These are phyloP conservation scores for Knufia fluminis DNA, from an alignment of 2,329 filamentous ascomycete species.

Conservation along the genomic window DNA sequence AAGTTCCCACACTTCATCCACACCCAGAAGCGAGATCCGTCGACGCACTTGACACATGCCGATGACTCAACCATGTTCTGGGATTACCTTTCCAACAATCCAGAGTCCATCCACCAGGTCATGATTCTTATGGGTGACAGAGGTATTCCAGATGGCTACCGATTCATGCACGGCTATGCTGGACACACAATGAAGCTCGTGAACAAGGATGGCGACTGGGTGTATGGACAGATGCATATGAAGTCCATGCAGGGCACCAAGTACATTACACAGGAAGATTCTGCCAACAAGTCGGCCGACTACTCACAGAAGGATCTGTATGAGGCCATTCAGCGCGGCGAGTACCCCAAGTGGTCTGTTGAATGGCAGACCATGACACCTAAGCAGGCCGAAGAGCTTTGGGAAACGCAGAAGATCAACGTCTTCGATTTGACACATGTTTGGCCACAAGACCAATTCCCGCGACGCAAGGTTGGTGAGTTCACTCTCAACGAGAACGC, in stretches of 20 bases:
- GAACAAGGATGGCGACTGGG: conserved; percentile 46
- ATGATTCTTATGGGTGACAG: conserved; percentile 47
- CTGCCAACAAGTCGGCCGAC: conserved; percentile 42
- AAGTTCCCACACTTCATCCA: conserved; percentile 54
- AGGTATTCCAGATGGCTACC: conserved; percentile 46
- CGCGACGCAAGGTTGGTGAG: conserved; percentile 45
- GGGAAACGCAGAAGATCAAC: conserved; percentile 54
- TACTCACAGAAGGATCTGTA: conserved; percentile 46
- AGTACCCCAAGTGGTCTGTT: conserved; percentile 45
- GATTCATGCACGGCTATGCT: conserved; percentile 47
- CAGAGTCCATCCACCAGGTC: conserved; percentile 46
- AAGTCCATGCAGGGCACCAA: conserved; percentile 45
- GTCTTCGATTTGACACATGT: conserved; percentile 47
- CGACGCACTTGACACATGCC: conserved; percentile 41
- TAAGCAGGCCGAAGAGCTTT: conserved; percentile 54
- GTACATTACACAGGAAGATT: conserved; percentile 45
- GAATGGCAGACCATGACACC: conserved; percentile 44
- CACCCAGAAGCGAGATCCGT: conserved; percentile 51
- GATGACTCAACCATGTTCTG: conserved; percentile 27
- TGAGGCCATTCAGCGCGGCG: conserved; percentile 43
- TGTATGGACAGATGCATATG: conserved; percentile 45
- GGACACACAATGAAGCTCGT: conserved; percentile 47
- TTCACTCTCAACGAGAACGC: conserved; percentile 46
- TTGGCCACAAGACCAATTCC: conserved; percentile 46
- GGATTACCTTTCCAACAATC: conserved; percentile 45